A percentile compares a stretch with the other conserved stretches of the same genome.
Conservation (phyloP, 768 basidiomycete genomes). For the Podaxis sp. region DNA sequence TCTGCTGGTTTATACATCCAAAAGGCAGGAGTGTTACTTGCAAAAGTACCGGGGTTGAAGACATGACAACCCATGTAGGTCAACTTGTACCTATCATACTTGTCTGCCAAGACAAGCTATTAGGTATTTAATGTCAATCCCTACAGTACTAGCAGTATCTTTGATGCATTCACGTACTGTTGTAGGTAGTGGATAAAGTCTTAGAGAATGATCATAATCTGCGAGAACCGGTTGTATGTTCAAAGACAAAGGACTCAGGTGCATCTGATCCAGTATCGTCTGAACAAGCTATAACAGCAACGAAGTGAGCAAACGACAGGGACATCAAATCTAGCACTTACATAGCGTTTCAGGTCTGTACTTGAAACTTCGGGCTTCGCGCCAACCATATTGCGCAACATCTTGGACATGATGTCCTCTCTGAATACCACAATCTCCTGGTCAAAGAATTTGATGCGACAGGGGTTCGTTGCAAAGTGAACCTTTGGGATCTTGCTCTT, state of each 20-base stretch:
- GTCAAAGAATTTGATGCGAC: conserved; percentile 90
- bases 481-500: conserved; percentile 73
- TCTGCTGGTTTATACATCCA: conserved; percentile 89
- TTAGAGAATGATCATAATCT: conserved; percentile 89
- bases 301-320: background rate
- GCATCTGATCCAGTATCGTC: conserved; percentile 91
- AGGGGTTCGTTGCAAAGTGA: conserved; percentile 88
- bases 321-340: conserved; percentile 34
- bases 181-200: conserved; percentile 93
- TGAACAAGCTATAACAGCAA: conserved; percentile 74
- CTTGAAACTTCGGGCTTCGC: conserved; percentile 79
- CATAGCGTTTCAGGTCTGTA: conserved; percentile 86
- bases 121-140: conserved; percentile 1
- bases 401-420: conserved; percentile 90
- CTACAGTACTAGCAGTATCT: conserved; percentile 1
- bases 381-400: conserved; percentile 89
- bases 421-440: conserved; percentile 95
- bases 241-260: conserved; percentile 84
- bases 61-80: conserved; percentile 99
- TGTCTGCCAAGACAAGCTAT: conserved; percentile 92
- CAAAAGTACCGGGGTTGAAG: conserved; percentile 94
- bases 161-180: conserved; percentile 50
- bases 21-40: conserved; percentile 80
- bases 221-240: conserved; percentile 84
- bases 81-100: conserved; percentile 92